phyloP scores from a whole-genome alignment of 148 eudicot genomes.

The Simmondsia chinensis region DNA sequence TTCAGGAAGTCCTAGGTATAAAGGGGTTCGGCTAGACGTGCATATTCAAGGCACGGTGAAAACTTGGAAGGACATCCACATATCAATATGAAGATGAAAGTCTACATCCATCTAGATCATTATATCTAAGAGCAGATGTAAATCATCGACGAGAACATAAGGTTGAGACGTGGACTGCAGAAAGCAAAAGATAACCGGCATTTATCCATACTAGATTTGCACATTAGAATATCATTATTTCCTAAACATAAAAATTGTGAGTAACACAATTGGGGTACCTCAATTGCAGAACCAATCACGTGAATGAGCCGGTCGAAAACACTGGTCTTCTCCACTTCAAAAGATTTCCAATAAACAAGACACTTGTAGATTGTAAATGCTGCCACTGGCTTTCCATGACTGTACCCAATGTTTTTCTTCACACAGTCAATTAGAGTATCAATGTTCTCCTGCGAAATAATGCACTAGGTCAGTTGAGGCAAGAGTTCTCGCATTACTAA shows the following conservation, averaged over 20 bases:
- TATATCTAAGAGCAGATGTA: no score
- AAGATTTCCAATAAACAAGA: slow-evolving; percentile 95
- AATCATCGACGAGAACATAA: no score
- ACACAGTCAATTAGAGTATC: slow-evolving; percentile 80
- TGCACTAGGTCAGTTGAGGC: slow-evolving; percentile 3
- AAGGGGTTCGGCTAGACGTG: no score
- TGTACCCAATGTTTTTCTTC: slow-evolving; percentile 71
- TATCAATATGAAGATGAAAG: no score
- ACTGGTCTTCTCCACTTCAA: slow-evolving; percentile 96
- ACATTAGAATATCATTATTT: neutral
- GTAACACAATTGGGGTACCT: slow-evolving; percentile 37
- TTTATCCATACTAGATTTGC: no score
- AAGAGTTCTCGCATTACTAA: neutral
- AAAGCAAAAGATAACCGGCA: no score
- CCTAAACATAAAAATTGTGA: neutral
- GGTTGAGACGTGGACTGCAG: no score
- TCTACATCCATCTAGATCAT: no score
- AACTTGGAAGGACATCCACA: no score
- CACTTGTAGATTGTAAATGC: slow-evolving; percentile 94
- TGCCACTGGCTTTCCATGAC: slow-evolving; percentile 93
- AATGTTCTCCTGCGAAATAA: slow-evolving; percentile 66
- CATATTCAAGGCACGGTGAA: no score
- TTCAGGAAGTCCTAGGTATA: no score
- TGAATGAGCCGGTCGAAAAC: slow-evolving; percentile 96
- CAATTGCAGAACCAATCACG: slow-evolving; percentile 94